Conservation (phyloP, 768 basidiomycete species). For the Lactarius sanguifluus region DNA sequence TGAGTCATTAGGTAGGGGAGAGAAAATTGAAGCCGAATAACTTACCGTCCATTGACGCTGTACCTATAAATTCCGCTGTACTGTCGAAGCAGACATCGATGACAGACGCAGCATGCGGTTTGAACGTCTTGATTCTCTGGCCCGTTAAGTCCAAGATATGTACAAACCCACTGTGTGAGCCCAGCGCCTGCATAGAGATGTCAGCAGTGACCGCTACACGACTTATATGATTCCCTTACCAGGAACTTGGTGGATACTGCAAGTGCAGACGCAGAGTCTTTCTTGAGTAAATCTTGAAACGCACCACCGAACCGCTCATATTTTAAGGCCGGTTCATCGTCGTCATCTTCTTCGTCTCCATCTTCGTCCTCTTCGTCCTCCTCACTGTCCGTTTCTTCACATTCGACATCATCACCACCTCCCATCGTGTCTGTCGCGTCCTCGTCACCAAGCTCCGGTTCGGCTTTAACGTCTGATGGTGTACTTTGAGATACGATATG, state of each 20-base stretch:
- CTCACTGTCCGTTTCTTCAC: constrained; percentile 31
- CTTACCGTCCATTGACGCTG: constrained; percentile 91
- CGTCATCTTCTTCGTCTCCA: constrained; percentile 62
- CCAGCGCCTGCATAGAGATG: constrained; percentile 61
- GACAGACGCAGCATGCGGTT: constrained; percentile 86
- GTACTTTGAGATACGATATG: constrained; percentile 8
- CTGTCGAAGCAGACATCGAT: constrained; percentile 82
- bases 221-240: constrained; percentile 43
- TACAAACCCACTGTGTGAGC: constrained; percentile 91
- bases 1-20: constrained; percentile 7
- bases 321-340: constrained; percentile 90
- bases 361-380: constrained; percentile 50
- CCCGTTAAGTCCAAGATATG: constrained; percentile 82
- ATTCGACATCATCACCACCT: constrained; percentile 31
- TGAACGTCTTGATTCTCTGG: constrained; percentile 81
- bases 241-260: constrained; percentile 70
- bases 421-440: constrained; percentile 16
- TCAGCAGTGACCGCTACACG: constrained; percentile 4
- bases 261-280: constrained; percentile 86
- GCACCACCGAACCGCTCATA: constrained; percentile 79
- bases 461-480: neutral
- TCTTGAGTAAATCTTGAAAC: constrained; percentile 75
- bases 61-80: constrained; percentile 86
- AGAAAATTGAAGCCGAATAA: constrained; percentile 2
- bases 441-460: constrained; percentile 3